Conservation (phyloP, 2,329 filamentous ascomycete genomes). For the Fusarium sarcochroum region DNA sequence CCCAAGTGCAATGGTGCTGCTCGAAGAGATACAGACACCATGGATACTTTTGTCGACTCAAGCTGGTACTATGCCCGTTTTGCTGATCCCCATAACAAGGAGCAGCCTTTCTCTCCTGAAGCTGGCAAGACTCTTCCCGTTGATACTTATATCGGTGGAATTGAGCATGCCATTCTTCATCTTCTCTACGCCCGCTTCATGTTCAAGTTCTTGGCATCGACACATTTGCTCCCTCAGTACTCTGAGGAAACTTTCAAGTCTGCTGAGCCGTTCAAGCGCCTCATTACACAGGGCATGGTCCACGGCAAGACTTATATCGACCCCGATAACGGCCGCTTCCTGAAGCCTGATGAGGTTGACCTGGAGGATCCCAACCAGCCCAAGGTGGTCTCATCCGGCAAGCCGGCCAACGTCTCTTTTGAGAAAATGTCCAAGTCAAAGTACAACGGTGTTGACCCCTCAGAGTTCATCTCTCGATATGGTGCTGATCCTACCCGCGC, state of each 20-base stretch:
- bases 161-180: slow-evolving; percentile 92
- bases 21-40: slow-evolving; percentile 90
- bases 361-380: slow-evolving; percentile 69
- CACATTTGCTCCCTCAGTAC: slow-evolving; percentile 61
- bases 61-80: slow-evolving; percentile 95
- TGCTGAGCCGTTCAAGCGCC: slow-evolving; percentile 83
- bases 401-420: slow-evolving; percentile 73
- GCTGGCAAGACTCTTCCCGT: slow-evolving; percentile 77
- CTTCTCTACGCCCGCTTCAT: slow-evolving; percentile 91
- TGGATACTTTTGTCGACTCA: slow-evolving; percentile 97
- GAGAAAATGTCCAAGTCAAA: slow-evolving; percentile 99
- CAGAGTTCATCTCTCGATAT: slow-evolving; percentile 77
- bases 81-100: slow-evolving; percentile 76
- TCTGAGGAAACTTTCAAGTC: slow-evolving; percentile 51
- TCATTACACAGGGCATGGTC: slow-evolving; percentile 94
- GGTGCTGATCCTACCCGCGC: slow-evolving; percentile 88
- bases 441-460: slow-evolving; percentile 90
- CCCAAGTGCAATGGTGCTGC: slow-evolving; percentile 80
- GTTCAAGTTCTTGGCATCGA: slow-evolving; percentile 83
- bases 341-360: slow-evolving; percentile 82
- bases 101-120: slow-evolving; percentile 72
- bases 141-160: slow-evolving; percentile 89
- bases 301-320: slow-evolving; percentile 88
- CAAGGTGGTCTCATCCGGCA: slow-evolving; percentile 72
- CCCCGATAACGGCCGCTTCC: slow-evolving; percentile 80